These are phyloP conservation scores for Venturia aucupariae DNA, from an alignment of 2,329 filamentous ascomycete species.

Conservation along the genomic window DNA sequence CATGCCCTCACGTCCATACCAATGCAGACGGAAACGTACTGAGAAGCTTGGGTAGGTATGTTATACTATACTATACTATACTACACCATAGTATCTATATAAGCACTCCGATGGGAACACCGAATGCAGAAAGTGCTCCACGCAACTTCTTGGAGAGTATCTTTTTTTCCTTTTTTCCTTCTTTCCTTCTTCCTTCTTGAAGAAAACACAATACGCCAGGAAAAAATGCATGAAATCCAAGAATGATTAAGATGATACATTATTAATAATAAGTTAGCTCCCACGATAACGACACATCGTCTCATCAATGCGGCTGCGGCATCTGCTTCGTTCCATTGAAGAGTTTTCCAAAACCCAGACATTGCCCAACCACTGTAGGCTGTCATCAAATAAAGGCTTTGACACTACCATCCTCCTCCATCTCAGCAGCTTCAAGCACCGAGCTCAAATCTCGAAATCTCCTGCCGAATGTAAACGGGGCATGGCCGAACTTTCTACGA, in stretches of 20 bases:
- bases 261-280: constrained; percentile 2
- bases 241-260: not conserved
- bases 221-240: not conserved
- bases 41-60: no score
- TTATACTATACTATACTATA: no score
- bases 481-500: not conserved
- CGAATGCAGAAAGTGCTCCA: not conserved
- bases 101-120: not conserved
- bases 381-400: not conserved
- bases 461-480: not conserved
- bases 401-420: not conserved
- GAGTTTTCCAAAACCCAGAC: not conserved
- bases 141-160: not conserved
- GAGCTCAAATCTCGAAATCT: not conserved
- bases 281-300: not conserved
- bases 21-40: no score
- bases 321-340: no score
- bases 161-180: no score
- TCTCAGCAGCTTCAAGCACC: not conserved
- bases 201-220: not conserved
- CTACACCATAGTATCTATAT: no score
- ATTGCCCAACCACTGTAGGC: no score
- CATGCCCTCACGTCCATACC: no score
- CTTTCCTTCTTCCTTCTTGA: no score
- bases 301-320: not conserved